Evolutionary conservation across 75 land plant genomes (phyloP), one percentile per base, ranked within the genome.

Genomic region (Isoetes taiwanensis): DNA sequence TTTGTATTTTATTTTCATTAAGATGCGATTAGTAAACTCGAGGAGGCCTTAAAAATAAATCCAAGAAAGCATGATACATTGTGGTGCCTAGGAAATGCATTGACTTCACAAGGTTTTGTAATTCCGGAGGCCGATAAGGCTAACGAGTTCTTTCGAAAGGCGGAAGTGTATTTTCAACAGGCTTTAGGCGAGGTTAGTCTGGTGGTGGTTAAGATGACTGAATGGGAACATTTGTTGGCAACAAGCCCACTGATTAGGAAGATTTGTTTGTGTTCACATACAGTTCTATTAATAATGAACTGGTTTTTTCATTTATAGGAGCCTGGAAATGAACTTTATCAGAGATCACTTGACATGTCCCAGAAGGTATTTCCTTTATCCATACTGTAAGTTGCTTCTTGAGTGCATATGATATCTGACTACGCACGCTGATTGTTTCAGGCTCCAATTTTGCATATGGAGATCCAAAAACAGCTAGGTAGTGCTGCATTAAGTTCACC

Each of bases 21-120:
- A 46, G 50, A 46, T 6, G 16, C 50, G 12, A 23, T 19, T 16
- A 19, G 21, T n/a, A 46, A 46, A 23, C 50, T 46, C 16, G 21
- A n/a, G 19, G 50, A 46, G 50, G 50, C 50, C 16, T 23, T 46
- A 6, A 23, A 6, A 4, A 46, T 46, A 6, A 46, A 46, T 46
- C n/a, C 50, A 5, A 46, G 25, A 19, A 46, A 46, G 50, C 50
- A 46, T 23, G 50, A 46, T 16, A 46, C 50, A n/a, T 23, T 46
- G 16, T 46, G 50, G 50, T 46, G 50, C 16, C 50, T 46, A 23
- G 50, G 50, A 46, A 46, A 46, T n/a, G 5, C 50, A n/a, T 23
- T 19, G 21, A 46, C 50, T n/a, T 16, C 50, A 19, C 50, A 46
- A 19, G 50, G 50, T 46, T 46, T 46, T 23, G 6, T 46, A 23